Evolutionary conservation across 148 eudicot genomes (phyloP).

Genomic region (Rhododendron mucronatum): DNA sequence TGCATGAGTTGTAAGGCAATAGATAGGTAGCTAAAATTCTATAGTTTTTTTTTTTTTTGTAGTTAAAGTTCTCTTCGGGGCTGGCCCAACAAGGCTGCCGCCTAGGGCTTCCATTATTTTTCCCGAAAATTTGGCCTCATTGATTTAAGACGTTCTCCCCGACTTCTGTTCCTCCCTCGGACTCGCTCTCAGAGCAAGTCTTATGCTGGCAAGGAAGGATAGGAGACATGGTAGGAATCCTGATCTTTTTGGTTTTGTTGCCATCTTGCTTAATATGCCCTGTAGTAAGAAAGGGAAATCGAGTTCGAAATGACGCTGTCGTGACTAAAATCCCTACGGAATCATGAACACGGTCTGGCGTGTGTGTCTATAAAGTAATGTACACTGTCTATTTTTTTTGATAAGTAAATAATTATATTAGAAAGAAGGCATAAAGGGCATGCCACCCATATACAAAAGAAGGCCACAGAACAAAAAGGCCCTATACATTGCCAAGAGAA

Average conservation of each 20-base stretch:
- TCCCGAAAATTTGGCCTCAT: too few species aligned
- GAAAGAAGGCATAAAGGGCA: too few species aligned
- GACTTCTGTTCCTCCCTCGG: constrained; percentile 14
- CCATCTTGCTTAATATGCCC: neutral
- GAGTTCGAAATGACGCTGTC: neutral
- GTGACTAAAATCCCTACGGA: neutral
- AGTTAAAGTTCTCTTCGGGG: too few species aligned
- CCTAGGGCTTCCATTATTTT: too few species aligned
- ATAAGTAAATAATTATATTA: too few species aligned
- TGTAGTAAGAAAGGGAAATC: neutral
- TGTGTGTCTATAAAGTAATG: neutral
- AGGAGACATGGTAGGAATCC: constrained; percentile 6
- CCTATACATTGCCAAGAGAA: too few species aligned
- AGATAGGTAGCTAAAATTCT: too few species aligned
- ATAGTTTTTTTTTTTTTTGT: too few species aligned
- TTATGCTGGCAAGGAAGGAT: constrained; percentile 5
- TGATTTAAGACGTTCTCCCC: constrained; percentile 15
- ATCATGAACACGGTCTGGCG: neutral
- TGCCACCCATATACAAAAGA: too few species aligned
- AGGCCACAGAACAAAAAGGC: too few species aligned
- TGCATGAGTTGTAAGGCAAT: too few species aligned
- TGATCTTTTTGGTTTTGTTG: constrained; percentile 2
- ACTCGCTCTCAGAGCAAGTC: constrained; percentile 16
- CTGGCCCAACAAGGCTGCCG: too few species aligned
- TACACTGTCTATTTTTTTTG: neutral